These are phyloP conservation scores for Coccomyxa sp. DNA, from an alignment of 139 green algal genomes.

Conservation along the genomic window DNA sequence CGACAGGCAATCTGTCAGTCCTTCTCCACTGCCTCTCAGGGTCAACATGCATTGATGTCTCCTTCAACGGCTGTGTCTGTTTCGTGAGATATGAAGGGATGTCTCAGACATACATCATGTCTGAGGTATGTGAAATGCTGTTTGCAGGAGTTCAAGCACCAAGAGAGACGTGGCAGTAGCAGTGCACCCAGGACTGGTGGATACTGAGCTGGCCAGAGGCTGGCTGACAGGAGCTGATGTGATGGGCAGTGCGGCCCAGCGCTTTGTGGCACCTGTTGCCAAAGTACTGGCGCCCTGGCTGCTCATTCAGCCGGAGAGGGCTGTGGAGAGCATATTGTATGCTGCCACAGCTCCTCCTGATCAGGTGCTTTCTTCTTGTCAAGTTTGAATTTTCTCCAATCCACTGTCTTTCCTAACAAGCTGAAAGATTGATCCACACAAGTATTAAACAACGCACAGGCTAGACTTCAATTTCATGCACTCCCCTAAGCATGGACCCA, in stretches of 20 bases:
- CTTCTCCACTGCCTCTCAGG: no score
- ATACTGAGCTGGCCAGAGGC: background rate
- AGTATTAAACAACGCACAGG: no score
- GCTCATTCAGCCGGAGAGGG: background rate
- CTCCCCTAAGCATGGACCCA: no score
- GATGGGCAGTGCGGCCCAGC: background rate
- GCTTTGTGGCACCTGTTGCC: background rate
- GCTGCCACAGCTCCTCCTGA: background rate
- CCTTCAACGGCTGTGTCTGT: no score
- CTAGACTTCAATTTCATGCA: no score
- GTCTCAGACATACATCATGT: no score
- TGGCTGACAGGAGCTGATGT: background rate
- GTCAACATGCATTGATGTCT: no score
- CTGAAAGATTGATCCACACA: no score
- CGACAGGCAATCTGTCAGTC: slow-evolving; percentile 14
- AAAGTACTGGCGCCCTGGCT: background rate
- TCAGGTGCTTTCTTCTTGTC: background rate
- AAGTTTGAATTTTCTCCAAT: no score
- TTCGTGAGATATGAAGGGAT: no score
- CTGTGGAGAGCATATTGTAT: background rate
- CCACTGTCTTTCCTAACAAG: no score
- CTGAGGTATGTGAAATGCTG: no score
- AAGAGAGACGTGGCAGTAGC: background rate
- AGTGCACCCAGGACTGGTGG: background rate
- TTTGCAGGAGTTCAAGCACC: background rate